A percentile compares a stretch with the other conserved stretches of the same genome.
Conservation (phyloP, 2,329 filamentous ascomycete genomes). For the Aspergillus uvarum region DNA sequence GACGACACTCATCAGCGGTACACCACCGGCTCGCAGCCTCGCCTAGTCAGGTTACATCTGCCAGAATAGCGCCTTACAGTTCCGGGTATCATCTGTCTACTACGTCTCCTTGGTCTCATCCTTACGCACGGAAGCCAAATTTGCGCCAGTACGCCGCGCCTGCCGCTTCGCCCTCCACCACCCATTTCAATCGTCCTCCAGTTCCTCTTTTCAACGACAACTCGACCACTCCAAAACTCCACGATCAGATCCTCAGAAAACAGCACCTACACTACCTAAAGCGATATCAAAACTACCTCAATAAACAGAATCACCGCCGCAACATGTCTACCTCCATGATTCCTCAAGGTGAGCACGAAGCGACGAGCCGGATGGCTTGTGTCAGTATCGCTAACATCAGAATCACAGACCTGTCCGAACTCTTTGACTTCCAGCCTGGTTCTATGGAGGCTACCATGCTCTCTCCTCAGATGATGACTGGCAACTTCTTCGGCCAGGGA, state of each 20-base stretch:
- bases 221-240: slow-evolving; percentile 31
- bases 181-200: slow-evolving; percentile 37
- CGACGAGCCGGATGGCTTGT: not conserved
- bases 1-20: slow-evolving; percentile 38
- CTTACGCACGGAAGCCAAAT: slow-evolving; percentile 32
- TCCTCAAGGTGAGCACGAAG: slow-evolving; percentile 32
- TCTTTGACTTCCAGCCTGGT: slow-evolving; percentile 32
- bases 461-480: slow-evolving; percentile 25
- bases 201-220: slow-evolving; percentile 41
- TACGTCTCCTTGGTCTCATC: slow-evolving; percentile 39
- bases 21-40: slow-evolving; percentile 38
- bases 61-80: slow-evolving; percentile 40
- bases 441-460: slow-evolving; percentile 28
- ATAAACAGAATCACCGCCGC: slow-evolving; percentile 27
- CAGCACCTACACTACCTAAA: not conserved
- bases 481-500: slow-evolving; percentile 49
- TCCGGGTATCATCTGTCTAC: slow-evolving; percentile 39
- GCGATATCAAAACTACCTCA: not conserved
- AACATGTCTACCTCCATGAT: slow-evolving; percentile 44
- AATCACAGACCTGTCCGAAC: slow-evolving; percentile 25
- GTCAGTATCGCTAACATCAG: slow-evolving; percentile 22
- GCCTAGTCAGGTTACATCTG: slow-evolving; percentile 39
- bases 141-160: slow-evolving; percentile 39
- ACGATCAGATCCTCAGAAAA: slow-evolving; percentile 20
- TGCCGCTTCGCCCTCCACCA: slow-evolving; percentile 40